phyloP scores from a whole-genome alignment of 495 filamentous ascomycete genomes.

The Penicillium simplicissimum region DNA sequence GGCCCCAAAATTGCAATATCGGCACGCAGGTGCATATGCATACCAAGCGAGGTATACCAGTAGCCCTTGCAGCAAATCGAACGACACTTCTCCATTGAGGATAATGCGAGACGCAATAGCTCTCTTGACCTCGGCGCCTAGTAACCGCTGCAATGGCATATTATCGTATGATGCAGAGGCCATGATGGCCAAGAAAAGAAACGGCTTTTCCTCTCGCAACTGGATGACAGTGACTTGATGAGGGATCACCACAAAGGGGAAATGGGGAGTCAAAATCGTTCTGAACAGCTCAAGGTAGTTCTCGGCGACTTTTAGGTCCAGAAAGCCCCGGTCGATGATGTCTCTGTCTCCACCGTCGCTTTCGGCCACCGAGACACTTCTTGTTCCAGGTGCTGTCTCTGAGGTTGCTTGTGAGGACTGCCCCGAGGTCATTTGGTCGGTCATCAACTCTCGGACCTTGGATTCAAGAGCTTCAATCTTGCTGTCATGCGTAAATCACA shows the following conservation, averaged over 20 bases:
- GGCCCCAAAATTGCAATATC: conserved; percentile 3
- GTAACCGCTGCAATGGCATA: conserved; percentile 37
- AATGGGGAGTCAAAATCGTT: conserved; percentile 23
- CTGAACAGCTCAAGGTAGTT: conserved; percentile 28
- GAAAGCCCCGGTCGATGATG: conserved; percentile 16
- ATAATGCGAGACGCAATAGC: conserved; percentile 45
- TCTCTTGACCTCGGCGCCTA: conserved; percentile 40
- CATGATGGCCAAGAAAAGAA: conserved; percentile 37
- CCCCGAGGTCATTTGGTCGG: not conserved
- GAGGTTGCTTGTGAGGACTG: not conserved
- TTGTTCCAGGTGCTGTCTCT: not conserved
- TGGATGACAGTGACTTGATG: conserved; percentile 13
- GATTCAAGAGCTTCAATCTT: conserved; percentile 29
- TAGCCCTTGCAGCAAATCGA: conserved; percentile 52
- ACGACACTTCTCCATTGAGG: conserved; percentile 44
- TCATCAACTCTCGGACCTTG: conserved; percentile 18
- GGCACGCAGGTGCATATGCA: conserved; percentile 2
- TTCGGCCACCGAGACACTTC: not conserved
- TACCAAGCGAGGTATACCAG: conserved; percentile 48
- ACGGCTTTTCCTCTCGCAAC: conserved; percentile 29
- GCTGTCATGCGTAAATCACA: conserved; percentile 4
- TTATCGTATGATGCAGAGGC: conserved; percentile 41
- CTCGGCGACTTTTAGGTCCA: conserved; percentile 22
- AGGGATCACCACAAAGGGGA: conserved; percentile 39
- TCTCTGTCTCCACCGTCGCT: conserved; percentile 30